Evolutionary conservation across 1,284 basidiomycete species (phyloP), one percentile per base, ranked within the genome.

Genomic region (Ganoderma leucocontextum): DNA sequence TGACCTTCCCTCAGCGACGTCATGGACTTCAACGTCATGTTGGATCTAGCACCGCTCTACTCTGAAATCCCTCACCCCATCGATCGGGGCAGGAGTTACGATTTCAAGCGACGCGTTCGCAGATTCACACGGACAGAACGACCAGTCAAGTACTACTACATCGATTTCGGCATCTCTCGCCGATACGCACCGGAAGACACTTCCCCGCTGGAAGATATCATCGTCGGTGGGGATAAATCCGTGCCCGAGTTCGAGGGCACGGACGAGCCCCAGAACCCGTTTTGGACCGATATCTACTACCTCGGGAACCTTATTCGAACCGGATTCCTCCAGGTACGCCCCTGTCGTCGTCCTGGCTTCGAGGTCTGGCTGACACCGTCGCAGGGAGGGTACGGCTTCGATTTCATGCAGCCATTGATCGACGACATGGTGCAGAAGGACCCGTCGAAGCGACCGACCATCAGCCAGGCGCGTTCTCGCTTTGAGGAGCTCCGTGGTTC

Each of bases 141-240:
- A 1, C 77, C 77, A 0, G 66, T 76, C 5, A 75, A 73, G 44
- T 82, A 82, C 66, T 78, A 78, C 47, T 74, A 72, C 63, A 73
- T 74, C 38, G 78, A 83, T 63, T 84, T 83, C 25, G 81, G 80
- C 0, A 60, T 81, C 10, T 82, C 83, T 10, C 72, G 78, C 19
- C 61, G 62, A 65, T 68, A 66, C 65, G 15, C 63, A n/a, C 39
- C 70, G 29, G 38, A 64, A 63, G 5, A 71, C 63, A 19, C 64
- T 62, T n/a, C 72, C 36, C 67, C 77, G 47, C 55, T 70, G 49
- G 60, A 73, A 63, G 19, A 60, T 33, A 70, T 70, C 0, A 68
- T 73, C 17, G 29, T 63, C 13, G 75, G 75, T 1, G 73, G 70
- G 6, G 75, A 72, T 38, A 69, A 57, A 52, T 67, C 69, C 12